Base-by-base conservation (phyloP, 805 yeast genomes). In the Nakazawaea molendinolei region DNA sequence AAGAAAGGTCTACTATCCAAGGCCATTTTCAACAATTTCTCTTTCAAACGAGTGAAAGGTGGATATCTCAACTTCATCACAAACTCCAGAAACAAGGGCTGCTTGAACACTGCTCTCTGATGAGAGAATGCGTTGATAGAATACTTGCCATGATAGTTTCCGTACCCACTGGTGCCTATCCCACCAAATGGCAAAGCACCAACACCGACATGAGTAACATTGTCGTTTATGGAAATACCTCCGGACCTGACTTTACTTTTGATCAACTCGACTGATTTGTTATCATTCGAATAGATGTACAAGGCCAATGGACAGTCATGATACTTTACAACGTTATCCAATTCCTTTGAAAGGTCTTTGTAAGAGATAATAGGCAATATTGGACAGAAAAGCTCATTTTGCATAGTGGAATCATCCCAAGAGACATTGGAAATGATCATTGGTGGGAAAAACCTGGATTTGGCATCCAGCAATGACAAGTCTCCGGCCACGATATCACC, bases 131-230 rank as follows among this genome's bases (percentile, higher is more conserved):
- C 65, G 30, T 76, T 73, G 43, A 77, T 69, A 7, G 87, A 80
- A 52, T 60, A 67, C 43, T 58, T 60, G 3, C 96, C 95, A 52
- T 87, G 96, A 58, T 86, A 87, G 23, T 69, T 60, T 8, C 97
- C 97, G 40, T 65, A 62, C 1, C 97, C 97, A 0, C 95, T 85
- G 12, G 53, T 53, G 10, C 97, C 96, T 38, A 89, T 61, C 17
- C 97, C 97, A 23, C 97, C 97, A 58, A 89, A 90, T 18, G 97
- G 97, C 3, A 85, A 74, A 33, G 68, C 67, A 5, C 66, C 40
- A 36, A 82, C 66, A 1, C 76, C 89, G 28, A 74, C 86, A 44
- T 86, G 95, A 49, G 84, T 42, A 32, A 86, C 34, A 0, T 78
- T 68, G 45, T 87, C 96, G 52, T 86, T 86, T 42, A 84, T 62